Evolutionary conservation across 176 grass and related monocot genomes (phyloP), one percentile per base, ranked within the genome.

Genomic region (Thalia dealbata): DNA sequence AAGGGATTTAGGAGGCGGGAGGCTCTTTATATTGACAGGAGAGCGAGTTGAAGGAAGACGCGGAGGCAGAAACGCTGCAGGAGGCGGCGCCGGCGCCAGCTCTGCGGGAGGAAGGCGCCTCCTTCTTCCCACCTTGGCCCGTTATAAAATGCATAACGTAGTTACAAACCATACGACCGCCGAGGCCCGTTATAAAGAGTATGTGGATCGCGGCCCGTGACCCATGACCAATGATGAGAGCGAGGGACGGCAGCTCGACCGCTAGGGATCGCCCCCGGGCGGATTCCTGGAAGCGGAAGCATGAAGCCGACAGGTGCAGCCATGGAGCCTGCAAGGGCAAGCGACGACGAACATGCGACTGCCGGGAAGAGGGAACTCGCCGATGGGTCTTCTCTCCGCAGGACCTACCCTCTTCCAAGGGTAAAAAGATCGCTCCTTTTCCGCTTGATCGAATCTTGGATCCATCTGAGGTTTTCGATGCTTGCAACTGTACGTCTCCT

Each of bases 331-430:
- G 21, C 45, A 32, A 67, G 6, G 19, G 22, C 16, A 68, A 77
- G 75, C 63, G 64, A 4, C 62, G 63, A 19, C 65, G 63, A 67
- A 77, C 63, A 8, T 2, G 19, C 3, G 50, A 63, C 3, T 1
- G 59, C 3, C 21, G 10, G 11, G 48, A 58, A 27, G 58, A 77
- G 1, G 74, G 59, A 19, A 42, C 19, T 54, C 46, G 75, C 45
- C 75, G 10, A 54, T 77, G 75, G 75, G 48, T 55, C 62, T 77
- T 41, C 64, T 69, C 75, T 0, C 48, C 75, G 13, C 50, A 28
- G 11, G 64, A 77, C 18, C 2, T 41, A 16, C 56, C 75, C 18
- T 68, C 62, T 35, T 68, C 56, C 19, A 68, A 41, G 30, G 63
- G 75, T 77, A 69, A 27, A 44, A 42, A 23, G 15, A 24, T 19